phyloP scores from a whole-genome alignment of 169 alveolate genomes.

The Eimeria sp. region DNA sequence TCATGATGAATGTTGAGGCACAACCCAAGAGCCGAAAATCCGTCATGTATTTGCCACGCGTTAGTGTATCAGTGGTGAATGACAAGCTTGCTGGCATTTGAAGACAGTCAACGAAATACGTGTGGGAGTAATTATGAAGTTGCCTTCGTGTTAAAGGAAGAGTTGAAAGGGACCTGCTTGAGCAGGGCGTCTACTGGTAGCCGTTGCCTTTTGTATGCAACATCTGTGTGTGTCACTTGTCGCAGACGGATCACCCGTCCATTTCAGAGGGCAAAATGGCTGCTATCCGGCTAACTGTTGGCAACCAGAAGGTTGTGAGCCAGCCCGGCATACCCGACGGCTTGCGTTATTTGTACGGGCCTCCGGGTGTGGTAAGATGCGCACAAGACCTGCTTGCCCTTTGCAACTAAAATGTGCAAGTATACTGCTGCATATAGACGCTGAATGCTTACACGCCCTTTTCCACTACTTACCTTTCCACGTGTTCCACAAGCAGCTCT shows the following conservation, averaged over 20 bases:
- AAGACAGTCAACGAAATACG: neutral
- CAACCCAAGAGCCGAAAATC: neutral
- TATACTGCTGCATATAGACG: neutral
- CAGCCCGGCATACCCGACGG: conserved; percentile 76
- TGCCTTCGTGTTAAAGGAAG: neutral
- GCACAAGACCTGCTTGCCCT: neutral
- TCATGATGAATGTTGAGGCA: neutral
- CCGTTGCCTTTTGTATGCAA: neutral
- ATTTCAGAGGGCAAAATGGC: conserved; percentile 37
- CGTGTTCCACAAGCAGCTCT: neutral
- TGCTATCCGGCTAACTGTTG: conserved; percentile 28
- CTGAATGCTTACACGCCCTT: neutral
- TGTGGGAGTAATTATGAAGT: neutral
- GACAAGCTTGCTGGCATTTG: neutral
- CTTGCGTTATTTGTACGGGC: conserved; percentile 58
- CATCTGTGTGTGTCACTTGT: neutral
- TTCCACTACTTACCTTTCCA: no score
- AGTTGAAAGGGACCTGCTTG: neutral
- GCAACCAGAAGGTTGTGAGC: conserved; percentile 30
- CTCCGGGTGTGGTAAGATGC: conserved; percentile 42
- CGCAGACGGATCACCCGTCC: conserved; percentile 73
- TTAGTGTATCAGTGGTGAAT: neutral
- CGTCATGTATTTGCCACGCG: neutral
- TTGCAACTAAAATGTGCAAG: neutral
- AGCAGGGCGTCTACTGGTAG: neutral